Conservation (phyloP, 257 asterid genomes). For the Solanum tacnaense region DNA sequence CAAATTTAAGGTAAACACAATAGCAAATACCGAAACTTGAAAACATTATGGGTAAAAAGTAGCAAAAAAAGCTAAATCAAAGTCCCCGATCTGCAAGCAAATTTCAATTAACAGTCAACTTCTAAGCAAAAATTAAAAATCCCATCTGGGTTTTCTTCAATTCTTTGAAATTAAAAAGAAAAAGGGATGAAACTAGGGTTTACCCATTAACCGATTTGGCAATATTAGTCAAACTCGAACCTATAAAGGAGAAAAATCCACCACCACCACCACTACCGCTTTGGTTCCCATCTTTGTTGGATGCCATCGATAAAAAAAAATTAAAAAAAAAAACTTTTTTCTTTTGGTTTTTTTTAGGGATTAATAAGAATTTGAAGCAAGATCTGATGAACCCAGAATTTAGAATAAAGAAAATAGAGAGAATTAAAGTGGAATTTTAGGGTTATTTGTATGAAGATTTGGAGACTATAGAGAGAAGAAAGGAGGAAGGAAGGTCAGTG, state of each 20-base stretch:
- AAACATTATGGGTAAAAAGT: neutral
- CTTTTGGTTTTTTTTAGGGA: neutral
- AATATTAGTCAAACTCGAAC: slow-evolving; percentile 51
- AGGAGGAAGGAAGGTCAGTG: neutral
- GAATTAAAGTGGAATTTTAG: neutral
- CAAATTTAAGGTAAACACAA: neutral
- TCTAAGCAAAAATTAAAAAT: neutral
- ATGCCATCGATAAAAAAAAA: neutral
- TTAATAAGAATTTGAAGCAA: neutral
- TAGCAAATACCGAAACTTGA: neutral
- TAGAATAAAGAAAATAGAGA: neutral
- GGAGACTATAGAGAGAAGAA: neutral
- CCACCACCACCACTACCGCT: slow-evolving; percentile 14
- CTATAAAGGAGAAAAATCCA: slow-evolving; percentile 62
- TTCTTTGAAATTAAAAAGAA: neutral
- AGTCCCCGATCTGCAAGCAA: neutral
- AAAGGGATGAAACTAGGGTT: neutral
- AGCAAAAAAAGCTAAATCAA: neutral
- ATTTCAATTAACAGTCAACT: neutral
- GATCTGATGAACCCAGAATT: neutral
- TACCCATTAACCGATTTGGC: slow-evolving; percentile 78
- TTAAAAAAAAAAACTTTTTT: neutral
- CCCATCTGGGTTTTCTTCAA: neutral
- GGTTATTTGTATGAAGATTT: neutral
- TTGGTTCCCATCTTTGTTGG: slow-evolving; percentile 23